These are phyloP conservation scores for Phytophthora capsici DNA, from an alignment of 352 stramenopile species.

Conservation along the genomic window DNA sequence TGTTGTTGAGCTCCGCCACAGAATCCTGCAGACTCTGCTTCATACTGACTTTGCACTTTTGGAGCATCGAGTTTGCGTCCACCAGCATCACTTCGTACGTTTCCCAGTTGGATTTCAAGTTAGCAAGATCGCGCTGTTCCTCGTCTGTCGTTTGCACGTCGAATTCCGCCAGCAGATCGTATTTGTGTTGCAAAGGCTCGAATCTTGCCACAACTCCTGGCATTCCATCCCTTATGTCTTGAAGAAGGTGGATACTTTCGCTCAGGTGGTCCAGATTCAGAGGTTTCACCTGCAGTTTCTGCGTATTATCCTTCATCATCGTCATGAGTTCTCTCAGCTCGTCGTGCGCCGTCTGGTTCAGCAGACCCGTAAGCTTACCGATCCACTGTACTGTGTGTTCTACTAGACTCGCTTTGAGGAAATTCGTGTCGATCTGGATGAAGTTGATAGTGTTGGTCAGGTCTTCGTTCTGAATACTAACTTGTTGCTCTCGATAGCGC, in stretches of 20 bases:
- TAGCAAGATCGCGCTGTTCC: constrained; percentile 76
- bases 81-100: constrained; percentile 86
- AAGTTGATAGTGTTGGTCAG: constrained; percentile 95
- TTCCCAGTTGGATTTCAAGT: constrained; percentile 82
- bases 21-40: constrained; percentile 95
- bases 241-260: constrained; percentile 90
- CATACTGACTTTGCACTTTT: constrained; percentile 95
- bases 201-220: constrained; percentile 77
- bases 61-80: constrained; percentile 89
- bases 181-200: constrained; percentile 87
- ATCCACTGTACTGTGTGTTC: constrained; percentile 95
- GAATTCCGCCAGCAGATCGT: constrained; percentile 88
- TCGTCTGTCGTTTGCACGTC: constrained; percentile 90
- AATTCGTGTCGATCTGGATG: constrained; percentile 95
- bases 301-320: constrained; percentile 91
- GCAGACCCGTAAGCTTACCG: constrained; percentile 89
- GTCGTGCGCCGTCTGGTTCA: constrained; percentile 92
- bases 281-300: constrained; percentile 86
- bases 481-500: constrained; percentile 91
- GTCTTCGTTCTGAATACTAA: constrained; percentile 93
- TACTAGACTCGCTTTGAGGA: constrained; percentile 91
- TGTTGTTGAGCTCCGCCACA: constrained; percentile 85
- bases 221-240: constrained; percentile 88
- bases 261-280: constrained; percentile 92
- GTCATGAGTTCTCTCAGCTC: constrained; percentile 87